Evolutionary conservation across 2,329 filamentous ascomycete genomes (phyloP).

Genomic region (Nothophaeocryptopus gaeumannii): DNA sequence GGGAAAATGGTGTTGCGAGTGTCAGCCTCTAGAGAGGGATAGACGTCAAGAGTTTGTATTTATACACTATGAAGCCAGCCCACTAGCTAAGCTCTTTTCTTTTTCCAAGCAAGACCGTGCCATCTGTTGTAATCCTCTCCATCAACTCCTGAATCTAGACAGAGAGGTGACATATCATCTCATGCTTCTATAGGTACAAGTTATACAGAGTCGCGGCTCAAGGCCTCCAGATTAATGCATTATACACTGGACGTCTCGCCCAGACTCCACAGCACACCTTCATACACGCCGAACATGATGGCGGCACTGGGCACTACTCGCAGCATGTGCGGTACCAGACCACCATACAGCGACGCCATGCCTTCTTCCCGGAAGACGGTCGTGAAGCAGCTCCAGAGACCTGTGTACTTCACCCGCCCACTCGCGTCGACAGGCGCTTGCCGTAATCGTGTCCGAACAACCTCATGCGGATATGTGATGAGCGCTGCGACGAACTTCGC

Average conservation of each 20-base stretch:
- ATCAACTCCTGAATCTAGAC: too few relatives aligned
- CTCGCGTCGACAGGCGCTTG: slow-evolving; percentile 65
- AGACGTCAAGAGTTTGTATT: too few relatives aligned
- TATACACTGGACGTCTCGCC: slow-evolving; percentile 45
- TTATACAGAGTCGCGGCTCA: background rate
- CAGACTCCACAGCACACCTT: slow-evolving; percentile 49
- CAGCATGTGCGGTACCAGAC: slow-evolving; percentile 86
- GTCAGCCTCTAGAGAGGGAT: too few relatives aligned
- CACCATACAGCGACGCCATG: slow-evolving; percentile 80
- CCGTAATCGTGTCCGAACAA: slow-evolving; percentile 77
- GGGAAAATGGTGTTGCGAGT: too few relatives aligned
- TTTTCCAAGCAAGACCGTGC: too few relatives aligned
- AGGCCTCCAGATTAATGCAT: background rate
- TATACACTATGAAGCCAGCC: too few relatives aligned
- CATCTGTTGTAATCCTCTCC: too few relatives aligned
- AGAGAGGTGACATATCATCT: background rate
- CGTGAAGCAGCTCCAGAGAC: slow-evolving; percentile 82
- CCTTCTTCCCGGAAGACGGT: slow-evolving; percentile 87
- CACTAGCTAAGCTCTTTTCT: too few relatives aligned
- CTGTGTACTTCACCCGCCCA: slow-evolving; percentile 74
- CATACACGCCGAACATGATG: slow-evolving; percentile 92
- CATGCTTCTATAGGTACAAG: background rate
- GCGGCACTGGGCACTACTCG: slow-evolving; percentile 87
- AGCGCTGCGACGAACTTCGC: slow-evolving; percentile 84
- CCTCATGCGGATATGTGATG: slow-evolving; percentile 89